Base-by-base conservation (phyloP, 306 rosid genomes). In the Cicer cuneatum region DNA sequence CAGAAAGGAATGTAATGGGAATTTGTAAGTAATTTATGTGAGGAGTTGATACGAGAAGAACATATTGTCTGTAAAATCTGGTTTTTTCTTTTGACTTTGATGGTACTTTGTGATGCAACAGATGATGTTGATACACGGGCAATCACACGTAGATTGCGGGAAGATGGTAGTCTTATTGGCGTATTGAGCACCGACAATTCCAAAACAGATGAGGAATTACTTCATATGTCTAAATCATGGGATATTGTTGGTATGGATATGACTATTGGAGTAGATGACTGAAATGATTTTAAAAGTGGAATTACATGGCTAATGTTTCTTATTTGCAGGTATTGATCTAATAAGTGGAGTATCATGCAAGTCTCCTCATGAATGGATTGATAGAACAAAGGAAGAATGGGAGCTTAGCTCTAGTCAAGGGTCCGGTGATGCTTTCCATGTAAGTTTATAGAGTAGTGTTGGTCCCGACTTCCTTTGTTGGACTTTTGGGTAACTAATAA, bases 121-220 rank as follows among this genome's bases (percentile, higher is more conserved):
- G 97, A 88, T 85, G 97, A 94, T 82, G 97, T 91, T 77, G 98
- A 90, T 80, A 90, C 98, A 1, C 93, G 98, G 19, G 96, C 95
- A 71, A 92, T 94, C 81, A 91, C 98, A 39, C 97, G 97, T 35
- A 80, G 99, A 74, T 80, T 94, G 77, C 84, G 98, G 74, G 85
- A 92, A 81, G 96, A 94, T 85, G 99, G 99, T 46, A 94, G 99
- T 72, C 97, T 94, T 68, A 85, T 94, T 35, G 99, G 99, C 76
- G 96, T 88, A 61, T 86, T 94, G 89, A 92, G 97, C 86, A 86
- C 99, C 0, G 97, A 94, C 78, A 76, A 84, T 79, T 81, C 87
- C 24, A 94, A 90, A 87, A 67, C 96, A 19, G 92, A 94, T 4
- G 84, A 92, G n/a, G 98, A 92, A 69, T 90, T 94, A 64, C 78